These are phyloP conservation scores for Ganoderma lingzhi DNA, from an alignment of 1,284 basidiomycete genomes.

Conservation along the genomic window DNA sequence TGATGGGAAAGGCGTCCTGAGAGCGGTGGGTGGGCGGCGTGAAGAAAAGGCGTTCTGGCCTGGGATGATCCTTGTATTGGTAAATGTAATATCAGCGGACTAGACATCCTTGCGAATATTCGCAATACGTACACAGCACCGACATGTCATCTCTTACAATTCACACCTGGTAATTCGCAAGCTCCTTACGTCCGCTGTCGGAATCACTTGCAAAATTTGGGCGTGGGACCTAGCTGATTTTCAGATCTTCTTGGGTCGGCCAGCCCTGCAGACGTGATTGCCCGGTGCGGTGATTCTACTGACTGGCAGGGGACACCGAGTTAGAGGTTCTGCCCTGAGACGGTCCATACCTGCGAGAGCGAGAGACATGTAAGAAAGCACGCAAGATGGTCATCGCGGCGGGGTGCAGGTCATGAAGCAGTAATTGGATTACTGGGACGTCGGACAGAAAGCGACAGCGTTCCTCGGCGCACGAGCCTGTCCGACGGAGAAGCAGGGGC, in stretches of 20 bases:
- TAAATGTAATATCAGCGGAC: constrained; percentile 21
- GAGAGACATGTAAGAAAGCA: constrained; percentile 22
- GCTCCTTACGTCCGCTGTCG: constrained; percentile 15
- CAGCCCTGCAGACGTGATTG: constrained; percentile 20
- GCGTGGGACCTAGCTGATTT: constrained; percentile 27
- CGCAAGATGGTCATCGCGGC: constrained; percentile 14
- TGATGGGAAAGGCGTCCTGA: constrained; percentile 34
- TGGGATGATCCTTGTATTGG: constrained; percentile 30
- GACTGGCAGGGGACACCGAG: constrained; percentile 15
- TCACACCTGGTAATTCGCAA: constrained; percentile 23
- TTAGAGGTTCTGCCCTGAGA: constrained; percentile 20
- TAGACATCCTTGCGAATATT: constrained; percentile 27
- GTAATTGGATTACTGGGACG: constrained; percentile 22
- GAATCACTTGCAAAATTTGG: constrained; percentile 17
- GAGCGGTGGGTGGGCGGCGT: constrained; percentile 29
- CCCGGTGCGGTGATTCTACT: constrained; percentile 26
- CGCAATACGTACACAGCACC: constrained; percentile 18
- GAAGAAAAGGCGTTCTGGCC: constrained; percentile 32
- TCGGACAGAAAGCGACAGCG: constrained; percentile 26
- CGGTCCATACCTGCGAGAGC: constrained; percentile 10
- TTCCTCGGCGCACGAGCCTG: constrained; percentile 30
- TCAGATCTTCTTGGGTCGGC: constrained; percentile 21
- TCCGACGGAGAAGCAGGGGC: constrained; percentile 34
- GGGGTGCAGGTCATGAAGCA: constrained; percentile 19
- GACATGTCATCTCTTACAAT: constrained; percentile 23